These are phyloP conservation scores for Amauroascus niger DNA, from an alignment of 2,329 filamentous ascomycete species.

Conservation along the genomic window DNA sequence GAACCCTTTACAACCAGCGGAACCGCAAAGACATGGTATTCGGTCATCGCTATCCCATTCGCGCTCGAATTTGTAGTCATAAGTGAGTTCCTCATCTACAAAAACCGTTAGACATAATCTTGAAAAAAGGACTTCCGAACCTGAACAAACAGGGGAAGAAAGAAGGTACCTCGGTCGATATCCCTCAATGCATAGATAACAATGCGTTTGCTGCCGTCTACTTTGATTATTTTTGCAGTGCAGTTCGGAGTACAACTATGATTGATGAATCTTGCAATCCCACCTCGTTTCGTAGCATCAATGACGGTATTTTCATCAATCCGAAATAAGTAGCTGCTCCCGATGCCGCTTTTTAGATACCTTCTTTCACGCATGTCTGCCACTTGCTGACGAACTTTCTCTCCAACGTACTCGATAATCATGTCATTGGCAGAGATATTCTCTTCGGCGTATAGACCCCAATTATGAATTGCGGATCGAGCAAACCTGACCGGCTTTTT, in stretches of 20 bases:
- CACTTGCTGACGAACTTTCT: constrained; percentile 92
- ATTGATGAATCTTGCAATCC: constrained; percentile 97
- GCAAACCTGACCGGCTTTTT: constrained; percentile 99
- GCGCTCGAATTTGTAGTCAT: constrained; percentile 99
- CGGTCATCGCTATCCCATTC: constrained; percentile 91
- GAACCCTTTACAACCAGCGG: constrained; percentile 94
- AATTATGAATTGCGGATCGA: constrained; percentile 95
- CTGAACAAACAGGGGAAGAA: not conserved
- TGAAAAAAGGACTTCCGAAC: not conserved
- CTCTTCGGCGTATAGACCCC: constrained; percentile 96
- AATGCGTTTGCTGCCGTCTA: constrained; percentile 94
- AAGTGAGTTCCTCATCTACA: constrained; percentile 93
- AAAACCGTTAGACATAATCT: constrained; percentile 21
- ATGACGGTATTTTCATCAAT: constrained; percentile 97
- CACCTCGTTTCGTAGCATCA: constrained; percentile 95
- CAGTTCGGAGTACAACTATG: constrained; percentile 96
- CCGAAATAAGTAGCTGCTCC: constrained; percentile 93
- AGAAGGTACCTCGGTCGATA: constrained; percentile 79
- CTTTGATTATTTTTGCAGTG: constrained; percentile 98
- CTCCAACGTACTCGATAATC: constrained; percentile 99
- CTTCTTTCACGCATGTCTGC: constrained; percentile 89
- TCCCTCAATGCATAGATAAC: constrained; percentile 97
- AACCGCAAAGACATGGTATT: constrained; percentile 94
- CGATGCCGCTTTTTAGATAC: constrained; percentile 93
- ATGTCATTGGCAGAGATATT: constrained; percentile 96